Conservation (phyloP, 352 stramenopile species). For the Globisporangium recalcitrans region DNA sequence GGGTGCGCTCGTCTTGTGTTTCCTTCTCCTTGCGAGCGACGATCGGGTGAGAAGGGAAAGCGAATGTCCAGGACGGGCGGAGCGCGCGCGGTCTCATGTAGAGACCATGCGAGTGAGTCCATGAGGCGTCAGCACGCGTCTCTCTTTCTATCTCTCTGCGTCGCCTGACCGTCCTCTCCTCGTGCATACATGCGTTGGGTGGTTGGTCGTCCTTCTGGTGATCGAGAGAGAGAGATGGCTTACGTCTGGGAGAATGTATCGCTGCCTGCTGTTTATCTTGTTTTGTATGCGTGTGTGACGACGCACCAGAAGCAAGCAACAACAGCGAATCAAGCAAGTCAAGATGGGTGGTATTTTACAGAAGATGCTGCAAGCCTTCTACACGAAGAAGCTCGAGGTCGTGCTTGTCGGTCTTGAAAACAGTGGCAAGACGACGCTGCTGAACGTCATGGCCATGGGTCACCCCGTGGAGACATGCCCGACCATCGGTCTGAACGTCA, state of each 20-base stretch:
- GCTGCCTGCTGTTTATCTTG: neutral
- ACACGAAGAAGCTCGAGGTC: conserved; percentile 96
- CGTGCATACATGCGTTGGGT: neutral
- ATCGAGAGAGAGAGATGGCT: neutral
- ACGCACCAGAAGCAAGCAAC: neutral
- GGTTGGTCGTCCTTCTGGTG: neutral
- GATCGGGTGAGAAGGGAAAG: neutral
- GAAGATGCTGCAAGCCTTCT: conserved; percentile 94
- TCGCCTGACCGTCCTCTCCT: neutral
- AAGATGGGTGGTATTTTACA: conserved; percentile 91
- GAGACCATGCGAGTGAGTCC: neutral
- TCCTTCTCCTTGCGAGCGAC: neutral
- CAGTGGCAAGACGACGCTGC: conserved; percentile 95
- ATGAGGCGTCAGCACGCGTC: too few species aligned
- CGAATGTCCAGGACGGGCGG: neutral
- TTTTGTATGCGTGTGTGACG: neutral
- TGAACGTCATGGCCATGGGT: conserved; percentile 95
- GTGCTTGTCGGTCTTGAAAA: conserved; percentile 97
- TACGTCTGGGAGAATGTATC: neutral
- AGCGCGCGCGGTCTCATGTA: neutral
- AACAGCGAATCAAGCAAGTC: neutral
- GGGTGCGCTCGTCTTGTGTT: neutral
- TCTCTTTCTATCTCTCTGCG: neutral
- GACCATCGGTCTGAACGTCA: conserved; percentile 97
- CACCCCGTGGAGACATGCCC: conserved; percentile 94